Base-by-base conservation (phyloP, 306 rosid species). In the Mucuna pruriens region DNA sequence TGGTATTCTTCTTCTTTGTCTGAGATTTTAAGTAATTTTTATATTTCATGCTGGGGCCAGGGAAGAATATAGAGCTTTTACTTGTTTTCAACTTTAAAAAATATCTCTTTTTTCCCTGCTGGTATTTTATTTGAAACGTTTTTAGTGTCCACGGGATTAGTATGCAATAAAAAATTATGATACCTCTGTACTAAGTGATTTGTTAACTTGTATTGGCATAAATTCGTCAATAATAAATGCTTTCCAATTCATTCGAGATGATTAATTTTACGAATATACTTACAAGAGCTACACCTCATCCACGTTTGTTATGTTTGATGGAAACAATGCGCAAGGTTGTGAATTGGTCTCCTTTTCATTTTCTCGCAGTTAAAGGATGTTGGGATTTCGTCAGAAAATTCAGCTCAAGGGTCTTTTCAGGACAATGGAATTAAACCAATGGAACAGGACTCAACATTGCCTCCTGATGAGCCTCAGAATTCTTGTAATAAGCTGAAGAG, bases 401-500 rank as follows among this genome's bases (percentile, higher is more conserved):
- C 29, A 2, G 33, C 57, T 62, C 54, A 64, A 36, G 16, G 74
- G 71, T 67, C 38, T 80, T 76, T 67, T 45, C 79, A 39, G 44
- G 76, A 16, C 65, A 85, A 64, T 19, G n/a, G 68, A 33, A 33
- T 19, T 61, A 45, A 75, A 74, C 65, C 29, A 42, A 49, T 67
- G 48, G 89, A 80, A 42, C 77, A 48, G 76, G 78, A 76, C 22
- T 80, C 66, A 54, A 80, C 48, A 29, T 62, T 79, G 20, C 52
- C 81, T 77, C 79, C 85, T 67, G 85, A 83, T 76, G 84, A 85
- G 52, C 52, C 81, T 65, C 80, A 54, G 51, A 61, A 60, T 44
- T 80, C 82, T 65, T 74, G 74, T 62, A 90, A 90, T 83, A 90
- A 85, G 80, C 83, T 81, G 80, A 93, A 88, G 88, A 77, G 55